A percentile compares a stretch with the other conserved stretches of the same genome.
Conservation (phyloP, 2,329 filamentous ascomycete genomes). For the Esteya vermicola region DNA sequence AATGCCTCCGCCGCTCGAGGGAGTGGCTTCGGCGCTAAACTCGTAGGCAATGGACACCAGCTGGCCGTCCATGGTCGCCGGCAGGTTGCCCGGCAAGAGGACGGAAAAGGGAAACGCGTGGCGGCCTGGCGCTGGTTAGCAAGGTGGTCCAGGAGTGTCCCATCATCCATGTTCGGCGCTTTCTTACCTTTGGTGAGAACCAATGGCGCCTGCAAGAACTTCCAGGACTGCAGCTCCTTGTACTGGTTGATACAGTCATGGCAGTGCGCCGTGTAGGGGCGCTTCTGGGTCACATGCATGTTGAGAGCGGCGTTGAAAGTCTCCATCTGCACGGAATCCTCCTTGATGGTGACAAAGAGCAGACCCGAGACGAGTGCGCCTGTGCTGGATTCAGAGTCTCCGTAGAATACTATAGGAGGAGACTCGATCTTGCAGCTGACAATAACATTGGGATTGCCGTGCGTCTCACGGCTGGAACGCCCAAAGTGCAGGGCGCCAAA, state of each 20-base stretch:
- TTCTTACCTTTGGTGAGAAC: slow-evolving; percentile 31
- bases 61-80: slow-evolving; percentile 63
- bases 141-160: no score
- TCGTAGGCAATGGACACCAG: slow-evolving; percentile 66
- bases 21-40: slow-evolving; percentile 52
- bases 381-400: slow-evolving; percentile 56
- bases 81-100: slow-evolving; percentile 72
- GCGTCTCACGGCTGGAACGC: slow-evolving; percentile 25
- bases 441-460: slow-evolving; percentile 23
- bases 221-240: slow-evolving; percentile 67
- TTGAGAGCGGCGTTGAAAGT: slow-evolving; percentile 59
- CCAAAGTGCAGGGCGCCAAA: slow-evolving; percentile 29
- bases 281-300: slow-evolving; percentile 61
- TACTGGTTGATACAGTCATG: slow-evolving; percentile 56
- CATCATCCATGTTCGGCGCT: no score
- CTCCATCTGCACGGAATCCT: slow-evolving; percentile 52
- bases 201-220: slow-evolving; percentile 49
- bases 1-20: slow-evolving; percentile 35
- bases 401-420: slow-evolving; percentile 74
- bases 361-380: slow-evolving; percentile 79
- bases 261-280: slow-evolving; percentile 70
- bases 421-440: slow-evolving; percentile 60
- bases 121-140: slow-evolving; percentile 29
- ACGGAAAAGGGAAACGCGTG: slow-evolving; percentile 85
- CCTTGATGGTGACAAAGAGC: slow-evolving; percentile 58